A percentile compares a stretch with the other conserved stretches of the same genome.
phyloP scores from a whole-genome alignment of 1,284 basidiomycete species.

The Tylopilus sp. region DNA sequence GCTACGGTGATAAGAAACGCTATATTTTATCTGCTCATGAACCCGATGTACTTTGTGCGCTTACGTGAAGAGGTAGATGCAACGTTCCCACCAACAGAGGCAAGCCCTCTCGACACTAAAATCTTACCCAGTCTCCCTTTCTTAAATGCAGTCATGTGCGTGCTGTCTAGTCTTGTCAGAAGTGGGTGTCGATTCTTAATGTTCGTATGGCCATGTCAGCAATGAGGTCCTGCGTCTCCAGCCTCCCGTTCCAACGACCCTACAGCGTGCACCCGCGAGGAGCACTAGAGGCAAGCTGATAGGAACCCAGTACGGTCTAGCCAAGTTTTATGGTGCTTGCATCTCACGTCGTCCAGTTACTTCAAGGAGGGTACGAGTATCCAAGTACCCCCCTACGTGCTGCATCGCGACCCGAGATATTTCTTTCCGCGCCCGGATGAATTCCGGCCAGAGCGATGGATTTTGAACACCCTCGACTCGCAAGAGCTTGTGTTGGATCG shows the following conservation, averaged over 20 bases:
- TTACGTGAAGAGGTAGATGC: slow-evolving; percentile 22
- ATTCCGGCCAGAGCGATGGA: slow-evolving; percentile 46
- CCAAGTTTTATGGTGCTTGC: background rate
- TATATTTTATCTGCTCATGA: slow-evolving; percentile 32
- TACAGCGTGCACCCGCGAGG: slow-evolving; percentile 32
- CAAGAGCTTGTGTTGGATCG: slow-evolving; percentile 18
- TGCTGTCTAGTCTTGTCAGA: background rate
- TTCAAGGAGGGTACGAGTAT: slow-evolving; percentile 40
- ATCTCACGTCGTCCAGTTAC: slow-evolving; percentile 29
- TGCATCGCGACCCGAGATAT: slow-evolving; percentile 41
- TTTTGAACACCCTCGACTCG: slow-evolving; percentile 16
- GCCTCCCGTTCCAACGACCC: slow-evolving; percentile 36
- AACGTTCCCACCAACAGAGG: slow-evolving; percentile 21
- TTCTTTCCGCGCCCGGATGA: slow-evolving; percentile 40
- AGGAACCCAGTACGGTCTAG: slow-evolving; percentile 30
- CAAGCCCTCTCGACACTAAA: slow-evolving; percentile 15
- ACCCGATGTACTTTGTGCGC: slow-evolving; percentile 28
- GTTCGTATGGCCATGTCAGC: slow-evolving; percentile 20
- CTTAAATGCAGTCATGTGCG: slow-evolving; percentile 28
- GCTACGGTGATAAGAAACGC: slow-evolving; percentile 32
- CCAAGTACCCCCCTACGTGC: slow-evolving; percentile 35
- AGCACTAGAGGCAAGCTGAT: slow-evolving; percentile 34
- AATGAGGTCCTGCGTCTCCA: slow-evolving; percentile 41
- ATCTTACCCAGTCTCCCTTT: slow-evolving; percentile 16
- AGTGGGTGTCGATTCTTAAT: background rate